Percentiles rank a stretch among this genome's conserved stretches.
These are phyloP conservation scores for Eucalyptus regnans DNA, from an alignment of 345 rosid genomes.

Conservation along the genomic window DNA sequence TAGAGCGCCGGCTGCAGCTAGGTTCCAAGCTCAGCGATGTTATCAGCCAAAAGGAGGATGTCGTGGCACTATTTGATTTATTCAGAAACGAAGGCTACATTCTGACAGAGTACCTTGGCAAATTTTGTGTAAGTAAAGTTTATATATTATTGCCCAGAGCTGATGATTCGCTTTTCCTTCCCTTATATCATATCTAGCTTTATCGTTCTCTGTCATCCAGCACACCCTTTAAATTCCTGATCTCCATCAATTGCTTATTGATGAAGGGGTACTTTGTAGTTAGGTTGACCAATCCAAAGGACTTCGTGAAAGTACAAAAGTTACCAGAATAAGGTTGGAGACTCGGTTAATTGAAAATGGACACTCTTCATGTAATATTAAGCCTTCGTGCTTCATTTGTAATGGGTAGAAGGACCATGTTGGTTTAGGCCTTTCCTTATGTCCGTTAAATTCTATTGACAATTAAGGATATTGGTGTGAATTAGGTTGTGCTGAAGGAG, in stretches of 20 bases:
- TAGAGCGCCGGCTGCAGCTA: conserved; percentile 52
- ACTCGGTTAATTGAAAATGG: not conserved
- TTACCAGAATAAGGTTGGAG: not conserved
- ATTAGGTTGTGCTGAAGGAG: conserved; percentile 88
- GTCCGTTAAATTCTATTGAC: not conserved
- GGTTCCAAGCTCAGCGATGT: conserved; percentile 83
- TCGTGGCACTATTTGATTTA: conserved; percentile 45
- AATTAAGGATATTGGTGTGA: not conserved
- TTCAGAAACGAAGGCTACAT: conserved; percentile 76
- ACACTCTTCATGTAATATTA: not conserved
- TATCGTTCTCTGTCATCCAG: not conserved
- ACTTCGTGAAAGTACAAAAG: not conserved
- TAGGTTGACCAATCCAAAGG: not conserved
- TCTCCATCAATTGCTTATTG: not conserved
- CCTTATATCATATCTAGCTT: not conserved
- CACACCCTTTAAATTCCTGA: not conserved
- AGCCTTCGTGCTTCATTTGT: not conserved
- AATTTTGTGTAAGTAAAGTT: conserved; percentile 53
- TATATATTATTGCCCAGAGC: not conserved
- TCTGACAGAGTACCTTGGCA: conserved; percentile 57
- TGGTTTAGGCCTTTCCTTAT: not conserved
- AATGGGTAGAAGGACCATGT: not conserved
- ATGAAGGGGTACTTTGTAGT: not conserved
- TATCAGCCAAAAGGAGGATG: conserved; percentile 64
- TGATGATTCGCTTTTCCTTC: not conserved